Conservation (phyloP, 2,329 filamentous ascomycete genomes). For the Colletotrichum endophyticum region DNA sequence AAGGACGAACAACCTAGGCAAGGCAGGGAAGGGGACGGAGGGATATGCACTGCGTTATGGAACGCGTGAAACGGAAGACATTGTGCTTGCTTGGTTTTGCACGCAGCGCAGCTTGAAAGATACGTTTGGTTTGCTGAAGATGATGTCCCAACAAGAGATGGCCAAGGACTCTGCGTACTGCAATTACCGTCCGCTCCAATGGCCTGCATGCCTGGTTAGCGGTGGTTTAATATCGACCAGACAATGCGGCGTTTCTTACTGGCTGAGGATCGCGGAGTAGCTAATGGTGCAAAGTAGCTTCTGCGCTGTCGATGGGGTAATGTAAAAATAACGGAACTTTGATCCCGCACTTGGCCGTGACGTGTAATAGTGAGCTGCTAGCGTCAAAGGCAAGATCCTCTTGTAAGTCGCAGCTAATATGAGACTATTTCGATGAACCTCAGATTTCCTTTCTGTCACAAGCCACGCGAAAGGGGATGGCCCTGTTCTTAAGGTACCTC, state of each 20-base stretch:
- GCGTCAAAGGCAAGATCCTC: neutral
- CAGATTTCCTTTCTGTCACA: neutral
- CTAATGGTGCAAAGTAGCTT: neutral
- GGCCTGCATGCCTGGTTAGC: neutral
- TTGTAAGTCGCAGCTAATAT: neutral
- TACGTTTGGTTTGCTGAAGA: neutral
- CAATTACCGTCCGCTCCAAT: neutral
- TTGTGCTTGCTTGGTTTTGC: neutral
- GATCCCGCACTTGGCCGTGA: neutral
- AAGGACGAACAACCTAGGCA: neutral
- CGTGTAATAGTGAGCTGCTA: neutral
- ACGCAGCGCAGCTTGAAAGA: neutral
- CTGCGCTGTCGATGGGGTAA: neutral
- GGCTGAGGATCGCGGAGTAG: neutral
- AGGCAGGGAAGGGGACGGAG: neutral
- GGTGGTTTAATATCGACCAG: neutral
- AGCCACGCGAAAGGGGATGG: neutral
- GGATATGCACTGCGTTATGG: neutral
- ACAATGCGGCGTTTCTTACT: neutral
- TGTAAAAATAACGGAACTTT: neutral
- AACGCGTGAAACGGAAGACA: slow-evolving; percentile 8
- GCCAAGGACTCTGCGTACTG: neutral
- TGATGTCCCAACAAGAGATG: neutral
- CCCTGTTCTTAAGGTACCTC: neutral
- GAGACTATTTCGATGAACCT: neutral